Conservation (phyloP, 2,329 filamentous ascomycete genomes). For the Sarocladium oryzae region DNA sequence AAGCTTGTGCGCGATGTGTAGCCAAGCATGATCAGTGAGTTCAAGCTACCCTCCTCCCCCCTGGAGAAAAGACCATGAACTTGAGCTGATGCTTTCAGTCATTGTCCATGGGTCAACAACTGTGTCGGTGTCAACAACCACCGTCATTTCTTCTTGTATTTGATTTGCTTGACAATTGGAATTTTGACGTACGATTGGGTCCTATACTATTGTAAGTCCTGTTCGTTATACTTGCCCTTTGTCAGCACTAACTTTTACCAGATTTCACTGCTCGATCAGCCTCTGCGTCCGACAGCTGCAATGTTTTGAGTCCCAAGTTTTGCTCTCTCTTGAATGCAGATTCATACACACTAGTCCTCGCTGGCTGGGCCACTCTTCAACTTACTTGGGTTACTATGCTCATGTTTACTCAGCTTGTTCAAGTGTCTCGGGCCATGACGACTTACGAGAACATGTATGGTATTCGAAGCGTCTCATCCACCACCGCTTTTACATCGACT, state of each 20-base stretch:
- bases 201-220: constrained; percentile 63
- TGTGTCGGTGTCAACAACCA: constrained; percentile 95
- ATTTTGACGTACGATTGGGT: constrained; percentile 68
- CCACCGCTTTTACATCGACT: constrained; percentile 72
- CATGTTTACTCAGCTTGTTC: constrained; percentile 84
- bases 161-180: constrained; percentile 69
- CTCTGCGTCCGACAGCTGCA: constrained; percentile 57
- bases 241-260: neutral
- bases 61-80: too few species aligned
- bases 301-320: constrained; percentile 65
- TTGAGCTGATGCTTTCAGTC: constrained; percentile 55
- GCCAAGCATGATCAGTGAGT: constrained; percentile 96
- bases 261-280: constrained; percentile 15
- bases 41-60: too few species aligned
- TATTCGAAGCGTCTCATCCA: constrained; percentile 56
- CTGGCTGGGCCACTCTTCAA: constrained; percentile 75
- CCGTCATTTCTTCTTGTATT: constrained; percentile 88
- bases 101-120: constrained; percentile 97
- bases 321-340: constrained; percentile 77
- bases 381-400: constrained; percentile 97
- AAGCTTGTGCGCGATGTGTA: constrained; percentile 83
- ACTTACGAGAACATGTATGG: constrained; percentile 96
- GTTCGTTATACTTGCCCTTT: neutral
- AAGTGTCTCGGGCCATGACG: constrained; percentile 87
- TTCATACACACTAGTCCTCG: constrained; percentile 73